Evolutionary conservation across 306 rosid genomes (phyloP).

Genomic region (Castanopsis chinensis): DNA sequence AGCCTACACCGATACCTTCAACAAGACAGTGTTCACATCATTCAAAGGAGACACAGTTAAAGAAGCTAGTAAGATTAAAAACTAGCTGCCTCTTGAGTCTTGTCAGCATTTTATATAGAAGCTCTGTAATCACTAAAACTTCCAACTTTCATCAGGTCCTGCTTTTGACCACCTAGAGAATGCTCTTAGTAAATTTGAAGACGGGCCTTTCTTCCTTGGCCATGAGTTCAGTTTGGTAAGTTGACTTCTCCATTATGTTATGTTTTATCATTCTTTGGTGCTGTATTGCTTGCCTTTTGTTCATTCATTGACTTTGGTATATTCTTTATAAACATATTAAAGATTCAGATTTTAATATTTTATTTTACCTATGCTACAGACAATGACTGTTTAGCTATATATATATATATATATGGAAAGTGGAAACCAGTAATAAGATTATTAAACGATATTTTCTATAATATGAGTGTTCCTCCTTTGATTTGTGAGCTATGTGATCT

Average conservation of each 20-base stretch:
- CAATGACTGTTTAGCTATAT: too few relatives aligned
- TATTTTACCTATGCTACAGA: too few relatives aligned
- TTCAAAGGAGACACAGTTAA: conserved; percentile 39
- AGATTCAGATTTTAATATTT: too few relatives aligned
- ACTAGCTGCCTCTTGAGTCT: conserved; percentile 3
- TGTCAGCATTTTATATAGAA: not conserved
- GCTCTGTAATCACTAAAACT: not conserved
- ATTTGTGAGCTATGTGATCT: conserved; percentile 19
- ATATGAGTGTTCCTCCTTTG: conserved; percentile 3
- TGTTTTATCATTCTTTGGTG: not conserved
- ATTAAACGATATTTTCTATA: not conserved
- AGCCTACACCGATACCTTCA: conserved; percentile 43
- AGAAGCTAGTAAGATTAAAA: conserved; percentile 39
- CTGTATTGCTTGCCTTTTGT: not conserved
- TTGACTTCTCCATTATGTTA: not conserved
- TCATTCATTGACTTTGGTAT: too few relatives aligned
- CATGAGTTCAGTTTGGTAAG: conserved; percentile 62
- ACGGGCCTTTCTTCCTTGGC: conserved; percentile 77
- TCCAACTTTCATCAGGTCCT: conserved; percentile 33
- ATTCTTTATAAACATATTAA: too few relatives aligned
- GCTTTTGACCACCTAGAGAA: conserved; percentile 76
- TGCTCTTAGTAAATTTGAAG: conserved; percentile 65
- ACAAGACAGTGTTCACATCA: conserved; percentile 21
- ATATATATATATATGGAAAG: not conserved
- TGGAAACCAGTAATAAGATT: not conserved